Evolutionary conservation across 2,329 filamentous ascomycete species (phyloP).

Genomic region (Coniochaeta sp.): DNA sequence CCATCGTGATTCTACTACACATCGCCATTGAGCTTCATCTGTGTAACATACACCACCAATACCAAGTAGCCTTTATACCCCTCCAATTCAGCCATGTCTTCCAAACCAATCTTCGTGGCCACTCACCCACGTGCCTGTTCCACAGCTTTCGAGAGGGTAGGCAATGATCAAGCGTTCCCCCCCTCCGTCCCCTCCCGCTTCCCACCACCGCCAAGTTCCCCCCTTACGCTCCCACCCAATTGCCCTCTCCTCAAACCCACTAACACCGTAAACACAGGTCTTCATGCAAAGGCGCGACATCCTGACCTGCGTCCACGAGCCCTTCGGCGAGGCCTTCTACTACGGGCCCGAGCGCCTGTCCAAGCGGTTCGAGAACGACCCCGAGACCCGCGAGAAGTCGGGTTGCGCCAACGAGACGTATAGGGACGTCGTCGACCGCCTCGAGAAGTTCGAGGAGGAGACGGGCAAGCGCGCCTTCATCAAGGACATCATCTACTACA

Average conservation of each 20-base stretch:
- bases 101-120: constrained; percentile 56
- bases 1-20: background rate
- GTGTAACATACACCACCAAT: background rate
- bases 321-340: constrained; percentile 95
- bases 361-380: constrained; percentile 68
- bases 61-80: background rate
- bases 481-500: constrained; percentile 95
- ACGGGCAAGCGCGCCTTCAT: constrained; percentile 94
- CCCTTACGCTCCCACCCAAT: background rate
- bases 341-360: constrained; percentile 86
- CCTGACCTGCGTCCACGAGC: constrained; percentile 83
- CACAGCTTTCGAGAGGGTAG: constrained; percentile 91
- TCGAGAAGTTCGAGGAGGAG: constrained; percentile 60
- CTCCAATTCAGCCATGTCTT: background rate
- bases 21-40: background rate
- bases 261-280: constrained; percentile 47
- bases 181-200: background rate
- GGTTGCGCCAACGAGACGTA: constrained; percentile 67
- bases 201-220: background rate
- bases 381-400: constrained; percentile 44
- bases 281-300: constrained; percentile 90
- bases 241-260: constrained; percentile 10
- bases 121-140: constrained; percentile 95
- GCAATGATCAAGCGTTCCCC: no score
- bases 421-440: constrained; percentile 71